phyloP scores from a whole-genome alignment of 73 alveolate species.

The Paramecium tetraurelia region DNA sequence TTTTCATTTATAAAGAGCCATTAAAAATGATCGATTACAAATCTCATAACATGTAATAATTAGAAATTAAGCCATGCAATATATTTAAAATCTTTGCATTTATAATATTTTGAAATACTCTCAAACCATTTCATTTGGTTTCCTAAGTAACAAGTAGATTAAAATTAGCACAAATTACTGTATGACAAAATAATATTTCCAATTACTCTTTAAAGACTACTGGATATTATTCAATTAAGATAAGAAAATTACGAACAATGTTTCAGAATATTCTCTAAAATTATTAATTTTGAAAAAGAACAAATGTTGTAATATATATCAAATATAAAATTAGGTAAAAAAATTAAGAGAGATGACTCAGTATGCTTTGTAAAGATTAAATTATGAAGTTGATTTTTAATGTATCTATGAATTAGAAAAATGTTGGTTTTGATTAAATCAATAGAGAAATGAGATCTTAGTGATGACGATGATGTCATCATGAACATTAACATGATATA shows the following conservation, averaged over 20 bases:
- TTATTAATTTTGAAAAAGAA: not conserved
- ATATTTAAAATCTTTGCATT: not conserved
- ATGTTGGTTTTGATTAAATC: not conserved
- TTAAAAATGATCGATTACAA: too few species aligned
- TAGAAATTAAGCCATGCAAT: not conserved
- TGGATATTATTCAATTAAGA: not conserved
- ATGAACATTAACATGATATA: not conserved
- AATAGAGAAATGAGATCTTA: not conserved
- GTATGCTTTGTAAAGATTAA: not conserved
- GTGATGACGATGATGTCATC: not conserved
- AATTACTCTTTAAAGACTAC: not conserved
- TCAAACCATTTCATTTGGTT: not conserved
- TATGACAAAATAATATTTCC: not conserved
- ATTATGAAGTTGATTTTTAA: not conserved
- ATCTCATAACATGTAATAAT: too few species aligned
- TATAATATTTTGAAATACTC: not conserved
- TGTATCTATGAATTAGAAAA: not conserved
- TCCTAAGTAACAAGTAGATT: slow-evolving; percentile 22
- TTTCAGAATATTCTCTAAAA: not conserved
- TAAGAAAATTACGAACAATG: not conserved
- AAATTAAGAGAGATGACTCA: not conserved
- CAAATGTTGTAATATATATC: not conserved
- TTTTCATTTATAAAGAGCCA: too few species aligned
- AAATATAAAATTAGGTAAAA: not conserved
- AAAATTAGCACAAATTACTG: slow-evolving; percentile 5